Conservation (phyloP, 352 stramenopile species). For the Phytophthora aleatoria region DNA sequence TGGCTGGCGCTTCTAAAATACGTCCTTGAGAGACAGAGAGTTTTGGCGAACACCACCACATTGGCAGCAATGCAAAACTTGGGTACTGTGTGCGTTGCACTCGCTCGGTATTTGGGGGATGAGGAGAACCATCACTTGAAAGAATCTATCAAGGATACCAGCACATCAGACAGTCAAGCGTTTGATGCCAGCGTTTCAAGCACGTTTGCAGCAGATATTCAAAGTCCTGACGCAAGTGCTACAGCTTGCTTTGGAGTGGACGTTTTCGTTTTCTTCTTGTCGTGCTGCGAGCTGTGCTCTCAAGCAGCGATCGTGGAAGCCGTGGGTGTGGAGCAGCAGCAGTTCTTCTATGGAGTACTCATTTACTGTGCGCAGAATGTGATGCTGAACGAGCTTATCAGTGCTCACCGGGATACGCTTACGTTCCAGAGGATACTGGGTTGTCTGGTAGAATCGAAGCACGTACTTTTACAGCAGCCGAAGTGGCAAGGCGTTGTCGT, state of each 20-base stretch:
- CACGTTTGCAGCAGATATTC: neutral
- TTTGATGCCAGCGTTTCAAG: neutral
- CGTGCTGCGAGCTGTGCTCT: slow-evolving; percentile 46
- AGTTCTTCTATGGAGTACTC: slow-evolving; percentile 74
- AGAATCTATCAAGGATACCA: neutral
- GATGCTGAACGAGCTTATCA: slow-evolving; percentile 59
- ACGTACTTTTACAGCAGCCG: slow-evolving; percentile 68
- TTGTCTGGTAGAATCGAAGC: slow-evolving; percentile 49
- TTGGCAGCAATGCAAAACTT: slow-evolving; percentile 64
- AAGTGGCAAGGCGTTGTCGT: slow-evolving; percentile 66
- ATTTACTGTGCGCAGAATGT: slow-evolving; percentile 69
- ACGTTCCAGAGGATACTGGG: slow-evolving; percentile 41
- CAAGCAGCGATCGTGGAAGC: slow-evolving; percentile 39
- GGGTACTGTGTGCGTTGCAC: slow-evolving; percentile 50
- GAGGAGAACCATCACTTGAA: slow-evolving; percentile 50
- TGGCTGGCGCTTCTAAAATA: slow-evolving; percentile 69
- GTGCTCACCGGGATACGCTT: slow-evolving; percentile 36
- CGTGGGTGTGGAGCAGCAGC: slow-evolving; percentile 59
- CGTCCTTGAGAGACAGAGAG: slow-evolving; percentile 52
- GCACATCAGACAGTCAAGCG: neutral
- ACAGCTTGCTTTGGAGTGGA: slow-evolving; percentile 58
- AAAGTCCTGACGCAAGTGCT: neutral
- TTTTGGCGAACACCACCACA: slow-evolving; percentile 48
- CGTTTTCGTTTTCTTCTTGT: slow-evolving; percentile 56
- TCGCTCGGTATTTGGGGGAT: slow-evolving; percentile 61